Percentiles rank a stretch among this genome's conserved stretches.
Evolutionary conservation across 768 basidiomycete species (phyloP).

Genomic region (Amanita thiersii): DNA sequence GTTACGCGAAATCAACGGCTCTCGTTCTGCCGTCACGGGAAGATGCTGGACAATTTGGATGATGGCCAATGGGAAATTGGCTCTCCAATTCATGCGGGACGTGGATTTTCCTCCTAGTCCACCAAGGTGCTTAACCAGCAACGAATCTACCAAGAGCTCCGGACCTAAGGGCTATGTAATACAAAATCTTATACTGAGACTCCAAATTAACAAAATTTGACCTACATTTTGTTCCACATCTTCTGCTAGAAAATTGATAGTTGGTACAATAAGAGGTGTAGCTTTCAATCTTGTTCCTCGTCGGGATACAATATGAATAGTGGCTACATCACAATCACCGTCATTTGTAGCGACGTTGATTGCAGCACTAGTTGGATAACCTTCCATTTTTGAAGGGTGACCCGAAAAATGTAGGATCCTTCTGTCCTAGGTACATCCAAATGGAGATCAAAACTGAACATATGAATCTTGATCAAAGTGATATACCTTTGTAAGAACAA

Average conservation of each 20-base stretch:
- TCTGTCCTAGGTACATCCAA: slow-evolving; percentile 1
- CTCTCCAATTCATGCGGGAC: slow-evolving; percentile 28
- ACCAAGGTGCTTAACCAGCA: slow-evolving; percentile 31
- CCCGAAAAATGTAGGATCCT: not conserved
- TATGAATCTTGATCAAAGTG: no score
- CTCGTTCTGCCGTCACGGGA: slow-evolving; percentile 24
- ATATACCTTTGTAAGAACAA: slow-evolving; percentile 1
- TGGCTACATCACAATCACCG: slow-evolving; percentile 23
- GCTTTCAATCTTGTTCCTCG: slow-evolving; percentile 32
- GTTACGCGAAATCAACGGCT: slow-evolving; percentile 18
- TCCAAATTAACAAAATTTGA: no score
- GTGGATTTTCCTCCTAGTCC: slow-evolving; percentile 16
- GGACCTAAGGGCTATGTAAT: slow-evolving; percentile 21
- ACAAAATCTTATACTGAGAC: no score
- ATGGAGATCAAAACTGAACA: not conserved
- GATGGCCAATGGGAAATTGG: slow-evolving; percentile 28
- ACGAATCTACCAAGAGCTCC: slow-evolving; percentile 29
- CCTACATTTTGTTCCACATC: slow-evolving; percentile 41
- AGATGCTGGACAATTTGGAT: slow-evolving; percentile 43
- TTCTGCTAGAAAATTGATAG: slow-evolving; percentile 33
- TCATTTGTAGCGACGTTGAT: slow-evolving; percentile 11
- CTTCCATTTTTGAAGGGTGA: not conserved
- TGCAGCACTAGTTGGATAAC: not conserved
- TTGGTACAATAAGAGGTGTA: slow-evolving; percentile 49
- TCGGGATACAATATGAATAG: slow-evolving; percentile 31